Conservation (phyloP, 2,329 filamentous ascomycete genomes). For the Colletotrichum lindemuthianum region DNA sequence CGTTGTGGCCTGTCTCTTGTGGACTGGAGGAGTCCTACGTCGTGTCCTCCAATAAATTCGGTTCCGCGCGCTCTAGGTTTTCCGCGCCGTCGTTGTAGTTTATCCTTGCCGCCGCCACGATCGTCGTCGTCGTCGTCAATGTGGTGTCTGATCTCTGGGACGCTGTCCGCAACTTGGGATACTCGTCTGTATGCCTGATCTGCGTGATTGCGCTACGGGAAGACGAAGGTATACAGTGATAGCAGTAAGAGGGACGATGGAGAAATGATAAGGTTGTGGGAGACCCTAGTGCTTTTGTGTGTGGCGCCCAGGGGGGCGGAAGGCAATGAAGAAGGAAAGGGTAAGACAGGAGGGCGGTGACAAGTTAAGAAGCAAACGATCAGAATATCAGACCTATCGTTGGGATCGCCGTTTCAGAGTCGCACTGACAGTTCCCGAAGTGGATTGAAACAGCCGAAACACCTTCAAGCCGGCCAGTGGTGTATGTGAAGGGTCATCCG, state of each 20-base stretch:
- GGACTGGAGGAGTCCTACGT: not conserved
- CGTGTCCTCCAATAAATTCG: not conserved
- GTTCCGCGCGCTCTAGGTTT: too few species aligned
- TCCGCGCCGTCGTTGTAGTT: too few species aligned
- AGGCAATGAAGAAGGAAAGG: slow-evolving; percentile 24
- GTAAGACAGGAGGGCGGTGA: slow-evolving; percentile 32
- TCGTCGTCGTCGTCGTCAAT: not conserved
- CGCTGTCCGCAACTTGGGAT: slow-evolving; percentile 36
- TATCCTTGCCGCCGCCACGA: too few species aligned
- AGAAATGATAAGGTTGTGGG: slow-evolving; percentile 33
- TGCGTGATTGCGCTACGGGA: slow-evolving; percentile 33
- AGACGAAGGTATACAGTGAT: slow-evolving; percentile 23
- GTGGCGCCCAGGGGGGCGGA: slow-evolving; percentile 33
- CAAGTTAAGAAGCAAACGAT: slow-evolving; percentile 38
- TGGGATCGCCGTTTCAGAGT: slow-evolving; percentile 52
- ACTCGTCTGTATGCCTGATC: slow-evolving; percentile 34
- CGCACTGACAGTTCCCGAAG: slow-evolving; percentile 48
- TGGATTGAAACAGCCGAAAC: slow-evolving; percentile 54
- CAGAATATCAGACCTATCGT: slow-evolving; percentile 45
- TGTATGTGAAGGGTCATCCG: slow-evolving; percentile 39
- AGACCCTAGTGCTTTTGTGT: slow-evolving; percentile 36
- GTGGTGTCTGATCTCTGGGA: slow-evolving; percentile 30
- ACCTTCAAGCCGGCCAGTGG: slow-evolving; percentile 44
- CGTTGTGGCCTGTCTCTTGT: not conserved
- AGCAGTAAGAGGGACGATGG: slow-evolving; percentile 18